These are phyloP conservation scores for Aspergillus sp. DNA, from an alignment of 2,329 filamentous ascomycete genomes.

Conservation along the genomic window DNA sequence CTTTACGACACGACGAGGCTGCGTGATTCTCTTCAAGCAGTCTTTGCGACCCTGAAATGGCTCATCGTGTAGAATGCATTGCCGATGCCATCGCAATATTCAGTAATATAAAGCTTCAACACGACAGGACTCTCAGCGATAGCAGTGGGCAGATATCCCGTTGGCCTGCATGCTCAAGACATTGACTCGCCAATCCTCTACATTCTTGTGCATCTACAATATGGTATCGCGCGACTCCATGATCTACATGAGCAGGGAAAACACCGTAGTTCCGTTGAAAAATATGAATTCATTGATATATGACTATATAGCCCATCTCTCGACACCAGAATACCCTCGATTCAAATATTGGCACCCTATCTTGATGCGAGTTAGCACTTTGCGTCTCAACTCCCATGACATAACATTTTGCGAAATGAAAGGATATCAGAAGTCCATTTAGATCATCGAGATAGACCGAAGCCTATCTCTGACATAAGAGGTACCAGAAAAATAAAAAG, in stretches of 20 bases:
- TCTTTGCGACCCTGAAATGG: too few relatives aligned
- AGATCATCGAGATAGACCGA: slow-evolving; percentile 69
- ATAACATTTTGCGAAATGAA: neutral
- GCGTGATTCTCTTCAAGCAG: too few relatives aligned
- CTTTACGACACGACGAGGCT: too few relatives aligned
- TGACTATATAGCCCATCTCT: neutral
- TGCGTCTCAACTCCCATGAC: slow-evolving; percentile 9
- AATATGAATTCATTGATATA: neutral
- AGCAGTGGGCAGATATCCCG: too few relatives aligned
- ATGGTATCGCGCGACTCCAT: neutral
- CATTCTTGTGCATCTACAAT: too few relatives aligned
- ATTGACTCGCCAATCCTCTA: too few relatives aligned
- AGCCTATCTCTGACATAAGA: slow-evolving; percentile 79
- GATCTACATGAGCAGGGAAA: neutral
- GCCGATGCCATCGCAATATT: too few relatives aligned
- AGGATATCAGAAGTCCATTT: slow-evolving; percentile 77
- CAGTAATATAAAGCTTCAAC: too few relatives aligned
- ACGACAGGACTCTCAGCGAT: too few relatives aligned
- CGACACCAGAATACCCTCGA: neutral
- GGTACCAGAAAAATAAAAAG: slow-evolving; percentile 87
- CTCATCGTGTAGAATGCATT: too few relatives aligned
- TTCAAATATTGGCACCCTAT: neutral
- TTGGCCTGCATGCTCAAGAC: too few relatives aligned
- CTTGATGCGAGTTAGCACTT: slow-evolving; percentile 17
- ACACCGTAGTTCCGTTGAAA: too few relatives aligned